Evolutionary conservation across 176 grass and related monocot genomes (phyloP), one percentile per base, ranked within the genome.

Genomic region (Lolium perenne): DNA sequence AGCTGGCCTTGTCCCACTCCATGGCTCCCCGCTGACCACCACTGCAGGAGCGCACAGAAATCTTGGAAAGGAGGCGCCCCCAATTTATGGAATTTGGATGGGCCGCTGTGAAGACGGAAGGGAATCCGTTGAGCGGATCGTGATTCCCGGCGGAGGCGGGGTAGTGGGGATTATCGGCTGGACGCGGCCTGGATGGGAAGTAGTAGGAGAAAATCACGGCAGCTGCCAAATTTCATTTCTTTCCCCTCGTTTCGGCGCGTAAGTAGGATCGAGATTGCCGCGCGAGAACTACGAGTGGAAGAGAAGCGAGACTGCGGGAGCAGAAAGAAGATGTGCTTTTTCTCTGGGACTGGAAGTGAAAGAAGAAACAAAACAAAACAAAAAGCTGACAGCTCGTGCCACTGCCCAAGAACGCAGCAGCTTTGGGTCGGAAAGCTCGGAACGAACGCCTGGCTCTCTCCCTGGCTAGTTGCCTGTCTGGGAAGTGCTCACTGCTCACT

Each of bases 1-100:
- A 68, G 81, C 7, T 56, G 0, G 59, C 77, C 76, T 74, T 81
- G 61, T 85, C 85, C 89, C 89, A 91, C 70, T 91, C 82, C 89
- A 91, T 91, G 13, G 15, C 59, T 58, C 13, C 85, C 10, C 1
- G 14, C 41, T 38, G 7, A 22, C 35, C 51, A 29, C 29, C 29
- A 62, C 63, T 23, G 43, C 73, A 58, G 65, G 21, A 71, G 55
- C 43, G 15, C 73, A 40, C 64, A 4, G 15, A 77, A 77, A 55
- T 74, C 35, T 82, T 63, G 32, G 46, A 23, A 54, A 46, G 45
- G 53, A 29, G 26, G 7, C 7, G 6, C n/a, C 60, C 71, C 40
- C 4, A 10, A 38, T 14, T 43, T 16, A 22, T 9, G 54, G 63
- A 54, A 55, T 66, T 64, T 68, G 80, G 65, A 22, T 74, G 38